Evolutionary conservation across 2,329 filamentous ascomycete species (phyloP).

Genomic region (Neonectria neomacrospora): DNA sequence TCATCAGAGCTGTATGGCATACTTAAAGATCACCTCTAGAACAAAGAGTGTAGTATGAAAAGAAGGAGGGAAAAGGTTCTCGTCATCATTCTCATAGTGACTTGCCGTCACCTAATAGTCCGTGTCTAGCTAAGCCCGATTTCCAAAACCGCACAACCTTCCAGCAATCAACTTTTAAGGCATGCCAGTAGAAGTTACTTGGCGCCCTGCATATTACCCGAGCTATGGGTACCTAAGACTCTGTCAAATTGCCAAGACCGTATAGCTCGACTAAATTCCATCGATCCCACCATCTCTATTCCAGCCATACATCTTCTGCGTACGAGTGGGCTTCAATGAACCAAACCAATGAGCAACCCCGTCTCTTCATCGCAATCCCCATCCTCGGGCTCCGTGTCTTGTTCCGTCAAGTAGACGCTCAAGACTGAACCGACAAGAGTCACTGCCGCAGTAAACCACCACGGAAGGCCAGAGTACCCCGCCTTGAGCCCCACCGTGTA

Average conservation of each 20-base stretch:
- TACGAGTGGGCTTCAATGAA: neutral
- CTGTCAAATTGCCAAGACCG: neutral
- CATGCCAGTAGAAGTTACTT: too few relatives aligned
- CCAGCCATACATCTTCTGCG: neutral
- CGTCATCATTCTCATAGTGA: too few relatives aligned
- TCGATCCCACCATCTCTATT: neutral
- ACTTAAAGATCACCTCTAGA: too few relatives aligned
- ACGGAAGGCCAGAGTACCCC: slow-evolving; percentile 88
- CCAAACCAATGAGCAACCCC: slow-evolving; percentile 1
- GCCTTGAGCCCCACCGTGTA: slow-evolving; percentile 82
- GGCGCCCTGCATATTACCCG: neutral
- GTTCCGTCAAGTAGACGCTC: slow-evolving; percentile 12
- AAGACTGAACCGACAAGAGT: slow-evolving; percentile 8
- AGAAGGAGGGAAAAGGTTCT: too few relatives aligned
- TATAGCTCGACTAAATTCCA: neutral
- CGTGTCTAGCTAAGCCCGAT: too few relatives aligned
- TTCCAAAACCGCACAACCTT: too few relatives aligned
- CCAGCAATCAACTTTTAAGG: too few relatives aligned
- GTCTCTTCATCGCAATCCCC: slow-evolving; percentile 18
- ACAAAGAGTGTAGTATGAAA: too few relatives aligned
- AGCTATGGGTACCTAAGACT: neutral
- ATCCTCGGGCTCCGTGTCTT: neutral
- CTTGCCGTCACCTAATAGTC: too few relatives aligned
- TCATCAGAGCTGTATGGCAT: too few relatives aligned
- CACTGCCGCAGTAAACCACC: slow-evolving; percentile 80